These are phyloP conservation scores for Balamuthia mandrillaris DNA, from an alignment of 208 protist species.

Conservation along the genomic window DNA sequence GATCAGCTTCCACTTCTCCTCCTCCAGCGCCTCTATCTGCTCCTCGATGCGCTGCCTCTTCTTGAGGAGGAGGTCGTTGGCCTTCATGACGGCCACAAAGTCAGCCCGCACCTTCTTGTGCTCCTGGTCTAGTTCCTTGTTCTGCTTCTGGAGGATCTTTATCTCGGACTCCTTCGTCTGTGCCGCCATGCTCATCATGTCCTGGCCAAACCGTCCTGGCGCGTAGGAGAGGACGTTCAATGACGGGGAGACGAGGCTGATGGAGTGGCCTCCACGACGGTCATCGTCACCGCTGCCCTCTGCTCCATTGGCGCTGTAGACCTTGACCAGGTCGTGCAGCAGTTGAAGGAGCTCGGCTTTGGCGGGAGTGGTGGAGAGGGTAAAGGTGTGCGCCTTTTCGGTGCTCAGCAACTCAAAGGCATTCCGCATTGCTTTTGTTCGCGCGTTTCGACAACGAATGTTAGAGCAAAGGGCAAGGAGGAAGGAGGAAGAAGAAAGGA, in stretches of 20 bases:
- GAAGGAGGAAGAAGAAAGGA: background rate
- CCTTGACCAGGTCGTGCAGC: slow-evolving; percentile 17
- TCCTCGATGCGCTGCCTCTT: slow-evolving; percentile 7
- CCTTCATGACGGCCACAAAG: slow-evolving; percentile 12
- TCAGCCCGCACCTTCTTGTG: slow-evolving; percentile 27
- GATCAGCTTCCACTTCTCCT: slow-evolving; percentile 28
- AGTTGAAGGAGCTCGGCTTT: slow-evolving; percentile 12
- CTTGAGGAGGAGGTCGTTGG: slow-evolving; percentile 5
- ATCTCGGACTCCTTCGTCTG: slow-evolving; percentile 25
- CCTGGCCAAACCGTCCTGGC: background rate
- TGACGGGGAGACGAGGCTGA: background rate
- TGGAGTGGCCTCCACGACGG: background rate
- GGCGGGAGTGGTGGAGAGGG: background rate
- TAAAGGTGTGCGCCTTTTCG: slow-evolving; percentile 6
- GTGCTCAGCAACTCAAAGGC: slow-evolving; percentile 1
- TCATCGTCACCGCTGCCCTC: background rate
- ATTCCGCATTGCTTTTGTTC: background rate
- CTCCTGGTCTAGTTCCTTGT: slow-evolving; percentile 13
- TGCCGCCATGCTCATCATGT: background rate
- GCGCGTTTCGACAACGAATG: no score
- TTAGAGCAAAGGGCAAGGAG: no score
- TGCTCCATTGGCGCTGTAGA: slow-evolving; percentile 7
- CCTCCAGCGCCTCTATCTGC: background rate
- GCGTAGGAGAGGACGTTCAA: background rate
- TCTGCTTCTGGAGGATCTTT: background rate